Base-by-base conservation (phyloP, 2,329 filamentous ascomycete species). In the Proliferodiscus dingleyae region DNA sequence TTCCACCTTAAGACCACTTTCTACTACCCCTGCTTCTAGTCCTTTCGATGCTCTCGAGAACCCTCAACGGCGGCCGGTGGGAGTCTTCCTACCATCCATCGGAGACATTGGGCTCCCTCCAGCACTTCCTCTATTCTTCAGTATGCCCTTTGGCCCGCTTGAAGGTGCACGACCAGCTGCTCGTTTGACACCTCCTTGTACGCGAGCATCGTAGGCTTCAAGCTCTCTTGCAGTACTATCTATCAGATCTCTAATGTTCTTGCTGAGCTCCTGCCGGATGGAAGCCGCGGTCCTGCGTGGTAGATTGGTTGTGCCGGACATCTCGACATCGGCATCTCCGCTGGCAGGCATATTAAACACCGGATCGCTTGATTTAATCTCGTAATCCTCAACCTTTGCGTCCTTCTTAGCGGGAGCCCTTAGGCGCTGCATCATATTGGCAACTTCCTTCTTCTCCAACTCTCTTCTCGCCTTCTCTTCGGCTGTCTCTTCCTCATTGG, bases 391-490 rank as follows among this genome's bases (percentile, higher is more conserved):
- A 4, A 15, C 23, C 19, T 44, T 54, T 10, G 52, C 50, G 37
- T 59, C 52, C 15, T 59, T 43, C 21, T 55, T 55, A n/a, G 63
- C 55, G 37, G 61, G 54, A 28, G 62, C 57, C 37, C 64, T 64
- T 26, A 68, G 48, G n/a, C 61, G 56, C 49, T 64, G 53, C 39
- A 71, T 64, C 49, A 68, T 65, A 15, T 61, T 58, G 56, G 69
- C 71, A 46, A 73, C 68, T 4, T 66, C 67, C 43, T 66, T 26
- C 24, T 40, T 38, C 37, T 23, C n/a, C 13, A 24, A 37, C 13
- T 21, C 36, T 39, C 26, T 30, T 38, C 19, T 40, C n/a, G 28
- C 22, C 13, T 36, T 44, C 28, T 16, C 24, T 15, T n/a, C 33
- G 19, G 11, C 21, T 19, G 19, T 11, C 6, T 37, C 33, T 5